phyloP scores from a whole-genome alignment of 345 rosid species.

The Dimocarpus longan region DNA sequence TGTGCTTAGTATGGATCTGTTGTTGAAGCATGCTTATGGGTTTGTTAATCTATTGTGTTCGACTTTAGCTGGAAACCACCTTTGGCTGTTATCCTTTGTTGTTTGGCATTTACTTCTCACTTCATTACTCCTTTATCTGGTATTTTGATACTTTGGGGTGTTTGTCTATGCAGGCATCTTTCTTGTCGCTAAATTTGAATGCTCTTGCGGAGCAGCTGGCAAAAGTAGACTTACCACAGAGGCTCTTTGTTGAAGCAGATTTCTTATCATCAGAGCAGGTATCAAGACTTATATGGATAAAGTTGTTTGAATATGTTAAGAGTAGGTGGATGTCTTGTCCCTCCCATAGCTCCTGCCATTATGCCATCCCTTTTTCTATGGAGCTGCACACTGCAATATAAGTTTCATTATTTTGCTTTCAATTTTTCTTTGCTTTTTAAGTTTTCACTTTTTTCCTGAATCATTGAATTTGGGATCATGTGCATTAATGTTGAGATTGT shows the following conservation, averaged over 20 bases:
- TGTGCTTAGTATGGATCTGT: background rate
- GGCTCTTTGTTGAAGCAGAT: conserved; percentile 78
- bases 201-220: conserved; percentile 65
- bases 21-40: background rate
- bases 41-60: background rate
- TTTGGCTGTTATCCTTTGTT: background rate
- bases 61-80: background rate
- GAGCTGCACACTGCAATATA: no score
- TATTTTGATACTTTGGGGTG: background rate
- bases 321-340: background rate
- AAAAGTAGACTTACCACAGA: conserved; percentile 59
- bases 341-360: background rate
- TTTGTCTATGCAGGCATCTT: conserved; percentile 46
- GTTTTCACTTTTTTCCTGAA: no score
- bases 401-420: no score
- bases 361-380: background rate
- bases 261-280: conserved; percentile 70
- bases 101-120: background rate
- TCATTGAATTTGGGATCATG: background rate
- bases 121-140: background rate
- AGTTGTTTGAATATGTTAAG: background rate
- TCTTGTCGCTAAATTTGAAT: conserved; percentile 68
- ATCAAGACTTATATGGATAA: conserved; percentile 12
- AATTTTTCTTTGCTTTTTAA: no score
- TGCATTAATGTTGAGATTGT: background rate